These are phyloP conservation scores for Galerina marginata DNA, from an alignment of 768 basidiomycete species.

Conservation along the genomic window DNA sequence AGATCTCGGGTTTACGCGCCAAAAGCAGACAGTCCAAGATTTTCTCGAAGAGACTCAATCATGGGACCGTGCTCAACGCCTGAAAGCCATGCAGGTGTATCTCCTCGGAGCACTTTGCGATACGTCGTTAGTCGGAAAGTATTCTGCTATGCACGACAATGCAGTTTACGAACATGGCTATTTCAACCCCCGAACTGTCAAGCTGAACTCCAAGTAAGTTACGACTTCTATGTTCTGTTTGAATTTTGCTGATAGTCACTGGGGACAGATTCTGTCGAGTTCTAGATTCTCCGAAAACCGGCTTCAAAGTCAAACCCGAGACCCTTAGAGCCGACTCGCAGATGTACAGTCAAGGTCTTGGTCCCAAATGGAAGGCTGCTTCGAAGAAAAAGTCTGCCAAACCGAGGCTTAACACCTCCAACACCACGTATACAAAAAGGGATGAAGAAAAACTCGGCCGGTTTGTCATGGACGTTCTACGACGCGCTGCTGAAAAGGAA, in stretches of 20 bases:
- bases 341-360: constrained; percentile 15
- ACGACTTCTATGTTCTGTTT: background rate
- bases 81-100: constrained; percentile 50
- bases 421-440: constrained; percentile 28
- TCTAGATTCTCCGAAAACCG: constrained; percentile 67
- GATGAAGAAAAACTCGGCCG: constrained; percentile 11
- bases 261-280: constrained; percentile 49
- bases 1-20: constrained; percentile 42
- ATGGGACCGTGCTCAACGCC: constrained; percentile 24
- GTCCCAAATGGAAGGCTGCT: constrained; percentile 28
- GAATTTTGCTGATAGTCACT: background rate
- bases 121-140: constrained; percentile 53
- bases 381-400: constrained; percentile 18
- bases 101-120: constrained; percentile 56
- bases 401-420: constrained; percentile 16
- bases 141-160: constrained; percentile 60
- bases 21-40: constrained; percentile 47
- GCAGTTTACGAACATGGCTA: constrained; percentile 61
- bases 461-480: constrained; percentile 53
- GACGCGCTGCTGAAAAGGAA: constrained; percentile 28
- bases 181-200: constrained; percentile 46
- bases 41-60: constrained; percentile 41
- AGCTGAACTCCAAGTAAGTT: constrained; percentile 54
- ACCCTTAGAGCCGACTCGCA: constrained; percentile 28
- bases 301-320: constrained; percentile 45